Conservation (phyloP, 345 rosid genomes). For the Turnera subulata region DNA sequence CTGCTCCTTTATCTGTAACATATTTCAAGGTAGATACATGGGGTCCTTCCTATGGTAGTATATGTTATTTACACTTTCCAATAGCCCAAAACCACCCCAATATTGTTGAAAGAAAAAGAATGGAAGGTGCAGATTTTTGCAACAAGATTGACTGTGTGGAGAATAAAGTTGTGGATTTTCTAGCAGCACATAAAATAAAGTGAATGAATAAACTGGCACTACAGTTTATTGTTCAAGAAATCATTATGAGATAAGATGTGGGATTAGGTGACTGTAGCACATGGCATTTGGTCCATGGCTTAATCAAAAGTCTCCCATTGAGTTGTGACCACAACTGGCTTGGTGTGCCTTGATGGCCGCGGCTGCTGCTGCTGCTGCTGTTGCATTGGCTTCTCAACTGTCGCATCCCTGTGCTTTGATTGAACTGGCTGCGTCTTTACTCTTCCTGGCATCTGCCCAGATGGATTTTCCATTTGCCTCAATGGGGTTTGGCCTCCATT, state of each 20-base stretch:
- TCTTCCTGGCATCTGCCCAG: background rate
- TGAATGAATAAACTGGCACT: background rate
- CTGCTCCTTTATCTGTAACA: too few relatives aligned
- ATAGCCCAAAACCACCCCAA: too few relatives aligned
- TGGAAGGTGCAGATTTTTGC: background rate
- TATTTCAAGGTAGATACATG: too few relatives aligned
- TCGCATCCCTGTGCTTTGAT: slow-evolving; percentile 15
- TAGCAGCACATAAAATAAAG: background rate
- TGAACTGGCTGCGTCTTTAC: background rate
- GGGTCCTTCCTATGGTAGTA: too few relatives aligned
- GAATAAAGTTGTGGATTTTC: background rate
- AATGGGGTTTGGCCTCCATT: slow-evolving; percentile 11
- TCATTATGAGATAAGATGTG: too few relatives aligned
- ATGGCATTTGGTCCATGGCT: background rate
- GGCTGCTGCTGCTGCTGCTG: slow-evolving; percentile 14
- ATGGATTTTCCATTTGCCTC: slow-evolving; percentile 1
- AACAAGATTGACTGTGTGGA: background rate
- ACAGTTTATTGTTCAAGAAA: background rate
- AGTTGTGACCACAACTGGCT: slow-evolving; percentile 18
- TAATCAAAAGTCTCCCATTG: slow-evolving; percentile 33
- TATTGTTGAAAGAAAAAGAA: too few relatives aligned
- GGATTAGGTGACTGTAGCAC: too few relatives aligned
- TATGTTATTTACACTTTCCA: slow-evolving; percentile 19
- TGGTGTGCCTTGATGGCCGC: slow-evolving; percentile 1
- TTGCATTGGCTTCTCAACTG: slow-evolving; percentile 7